Evolutionary conservation across 2,329 filamentous ascomycete species (phyloP), one percentile per base, ranked within the genome.

Genomic region (Incumbomyces delicatus): DNA sequence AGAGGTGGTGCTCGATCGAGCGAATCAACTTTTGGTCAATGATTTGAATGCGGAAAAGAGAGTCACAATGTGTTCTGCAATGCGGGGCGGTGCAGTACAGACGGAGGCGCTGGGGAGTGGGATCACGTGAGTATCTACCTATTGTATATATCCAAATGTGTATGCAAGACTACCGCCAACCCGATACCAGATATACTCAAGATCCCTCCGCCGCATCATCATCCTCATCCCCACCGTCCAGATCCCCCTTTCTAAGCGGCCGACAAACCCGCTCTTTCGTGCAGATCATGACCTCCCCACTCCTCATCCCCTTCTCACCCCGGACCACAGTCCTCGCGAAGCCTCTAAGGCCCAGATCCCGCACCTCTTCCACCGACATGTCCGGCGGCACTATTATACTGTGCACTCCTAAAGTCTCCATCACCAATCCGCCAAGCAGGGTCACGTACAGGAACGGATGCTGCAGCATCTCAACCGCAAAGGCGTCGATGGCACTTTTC

Each of bases 371-470:
- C 10, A 53, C 47, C n/a, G 48, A 41, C 46, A 49, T 53, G 11
- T 49, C 49, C 41, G 47, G 48, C n/a, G 55, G 55, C n/a, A 55
- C 68, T 8, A 82, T 74, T 2, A 80, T 61, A 14, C 75, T 75
- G 45, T 75, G 75, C 2, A 81, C 75, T 0, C 88, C 88, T 2
- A 94, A 66, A 49, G 83, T 77, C 3, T 82, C 78, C 1, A 81
- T 78, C 8, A 95, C 86, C 2, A 96, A 78, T 0, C 77, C 77
- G 2, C 79, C 77, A 57, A 96, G 73, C 57, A 96, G 73, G 3
- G 85, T 85, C 0, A 86, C 82, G 66, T 94, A 96, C 2, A 96
- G 73, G 73, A 92, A 94, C 0, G 92, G 88, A 58, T 96, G 88
- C 63, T 96, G 88, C 60, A 94, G 73, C 56, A 95, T 81, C 67